Evolutionary conservation across 2,329 filamentous ascomycete genomes (phyloP), one percentile per base, ranked within the genome.

Genomic region (Helotiales sp.): DNA sequence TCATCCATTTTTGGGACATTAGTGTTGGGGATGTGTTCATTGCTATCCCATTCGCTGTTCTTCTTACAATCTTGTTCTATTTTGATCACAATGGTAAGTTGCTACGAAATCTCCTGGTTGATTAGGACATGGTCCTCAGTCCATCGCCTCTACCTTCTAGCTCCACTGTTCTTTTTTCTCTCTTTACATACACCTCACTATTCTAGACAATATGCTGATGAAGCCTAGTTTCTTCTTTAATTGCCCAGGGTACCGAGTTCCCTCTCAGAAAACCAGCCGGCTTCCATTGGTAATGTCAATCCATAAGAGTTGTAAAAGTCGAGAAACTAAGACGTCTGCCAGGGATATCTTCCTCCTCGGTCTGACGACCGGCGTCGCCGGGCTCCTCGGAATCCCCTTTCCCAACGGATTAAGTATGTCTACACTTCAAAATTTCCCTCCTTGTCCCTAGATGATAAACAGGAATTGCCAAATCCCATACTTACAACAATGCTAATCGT

Each of bases 81-180:
- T 96, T 96, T 77, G 93, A 96, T 75, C 93, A 96, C 75, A 96
- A 96, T 73, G 90, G 90, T 92, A 81, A 69, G 81, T n/a, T n/a
- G n/a, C n/a, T n/a, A n/a, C n/a, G n/a, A n/a, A n/a, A n/a, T n/a
- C n/a, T n/a, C n/a, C n/a, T n/a, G n/a, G n/a, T n/a, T n/a, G n/a
- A n/a, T n/a, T n/a, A n/a, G n/a, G n/a, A n/a, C n/a, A n/a, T n/a
- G n/a, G n/a, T n/a, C n/a, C n/a, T n/a, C n/a, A n/a, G n/a, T n/a
- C n/a, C n/a, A n/a, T n/a, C n/a, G n/a, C n/a, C n/a, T n/a, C n/a
- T n/a, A n/a, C n/a, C n/a, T n/a, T n/a, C n/a, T n/a, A n/a, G n/a
- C n/a, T n/a, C n/a, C n/a, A n/a, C n/a, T n/a, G n/a, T n/a, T n/a
- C n/a, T n/a, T n/a, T n/a, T n/a, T n/a, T n/a, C n/a, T 45, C 7